A percentile compares a stretch with the other conserved stretches of the same genome.
These are phyloP conservation scores for Xerocomus spinulosus DNA, from an alignment of 768 basidiomycete species.

Conservation along the genomic window DNA sequence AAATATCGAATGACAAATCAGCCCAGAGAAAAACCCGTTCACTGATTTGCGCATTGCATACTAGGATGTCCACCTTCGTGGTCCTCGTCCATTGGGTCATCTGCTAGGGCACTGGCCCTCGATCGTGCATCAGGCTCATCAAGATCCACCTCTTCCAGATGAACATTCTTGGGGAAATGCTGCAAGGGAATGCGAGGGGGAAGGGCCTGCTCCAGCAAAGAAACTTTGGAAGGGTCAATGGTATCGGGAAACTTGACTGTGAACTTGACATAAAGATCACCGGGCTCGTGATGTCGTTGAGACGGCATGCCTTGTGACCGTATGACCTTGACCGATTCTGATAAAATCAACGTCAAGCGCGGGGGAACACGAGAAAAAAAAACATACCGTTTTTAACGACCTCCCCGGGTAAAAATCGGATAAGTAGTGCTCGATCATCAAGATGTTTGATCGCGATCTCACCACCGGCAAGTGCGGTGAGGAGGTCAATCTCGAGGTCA, in stretches of 20 bases:
- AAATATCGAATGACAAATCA: slow-evolving; percentile 17
- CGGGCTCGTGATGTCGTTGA: slow-evolving; percentile 93
- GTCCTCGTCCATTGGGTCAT: slow-evolving; percentile 93
- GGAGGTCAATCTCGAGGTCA: slow-evolving; percentile 87
- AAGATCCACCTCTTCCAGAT: slow-evolving; percentile 81
- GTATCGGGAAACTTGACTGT: slow-evolving; percentile 85
- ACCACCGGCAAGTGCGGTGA: slow-evolving; percentile 92
- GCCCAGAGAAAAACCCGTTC: slow-evolving; percentile 15
- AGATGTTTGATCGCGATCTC: slow-evolving; percentile 87
- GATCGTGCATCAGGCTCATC: slow-evolving; percentile 66
- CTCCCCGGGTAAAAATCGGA: slow-evolving; percentile 84
- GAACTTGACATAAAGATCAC: slow-evolving; percentile 87
- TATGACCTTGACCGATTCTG: slow-evolving; percentile 88
- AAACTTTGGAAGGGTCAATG: slow-evolving; percentile 63
- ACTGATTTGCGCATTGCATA: slow-evolving; percentile 95
- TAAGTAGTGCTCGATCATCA: slow-evolving; percentile 84
- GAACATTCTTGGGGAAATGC: slow-evolving; percentile 60
- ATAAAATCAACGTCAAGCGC: slow-evolving; percentile 1
- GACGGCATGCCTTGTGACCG: slow-evolving; percentile 98
- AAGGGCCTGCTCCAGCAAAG: slow-evolving; percentile 78
- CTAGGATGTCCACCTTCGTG: slow-evolving; percentile 70
- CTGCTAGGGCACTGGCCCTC: slow-evolving; percentile 46
- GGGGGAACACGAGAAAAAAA: background rate
- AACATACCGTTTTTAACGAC: slow-evolving; percentile 86
- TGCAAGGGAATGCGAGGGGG: slow-evolving; percentile 69